Evolutionary conservation across 2,329 filamentous ascomycete species (phyloP).

Genomic region (Cercospora nicotianae): DNA sequence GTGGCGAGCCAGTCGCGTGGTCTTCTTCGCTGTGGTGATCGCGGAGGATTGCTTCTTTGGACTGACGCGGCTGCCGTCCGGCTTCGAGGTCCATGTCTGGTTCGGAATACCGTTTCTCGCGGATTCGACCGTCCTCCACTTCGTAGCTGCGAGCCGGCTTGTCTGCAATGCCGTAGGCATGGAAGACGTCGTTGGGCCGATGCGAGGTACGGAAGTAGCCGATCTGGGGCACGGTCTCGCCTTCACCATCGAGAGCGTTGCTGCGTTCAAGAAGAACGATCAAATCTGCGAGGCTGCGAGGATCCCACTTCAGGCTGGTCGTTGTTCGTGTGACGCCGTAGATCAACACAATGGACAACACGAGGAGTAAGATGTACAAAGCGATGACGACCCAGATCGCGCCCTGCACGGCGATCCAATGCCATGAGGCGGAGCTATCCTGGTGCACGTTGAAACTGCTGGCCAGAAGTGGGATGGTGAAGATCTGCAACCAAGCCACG

Average conservation of each 20-base stretch:
- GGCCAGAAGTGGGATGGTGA: constrained; percentile 79
- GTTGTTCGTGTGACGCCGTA: constrained; percentile 54
- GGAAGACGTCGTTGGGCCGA: constrained; percentile 67
- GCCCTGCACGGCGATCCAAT: constrained; percentile 75
- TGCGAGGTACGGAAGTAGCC: constrained; percentile 80
- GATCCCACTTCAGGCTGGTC: constrained; percentile 83
- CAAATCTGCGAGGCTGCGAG: constrained; percentile 77
- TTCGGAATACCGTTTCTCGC: constrained; percentile 44
- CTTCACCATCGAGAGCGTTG: constrained; percentile 65
- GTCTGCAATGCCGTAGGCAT: constrained; percentile 70
- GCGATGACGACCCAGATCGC: constrained; percentile 76
- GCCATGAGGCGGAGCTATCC: constrained; percentile 62
- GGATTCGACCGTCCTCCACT: constrained; percentile 50
- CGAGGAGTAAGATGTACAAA: constrained; percentile 67
- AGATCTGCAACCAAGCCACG: constrained; percentile 73
- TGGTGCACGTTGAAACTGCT: constrained; percentile 69
- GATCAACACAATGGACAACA: constrained; percentile 59
- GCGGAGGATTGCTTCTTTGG: constrained; percentile 33
- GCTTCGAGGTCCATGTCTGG: constrained; percentile 38
- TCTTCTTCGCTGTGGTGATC: constrained; percentile 13
- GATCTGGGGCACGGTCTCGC: constrained; percentile 62
- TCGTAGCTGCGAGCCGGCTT: constrained; percentile 53
- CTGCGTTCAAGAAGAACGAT: constrained; percentile 75
- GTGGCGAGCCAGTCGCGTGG: constrained; percentile 14
- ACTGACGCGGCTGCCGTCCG: constrained; percentile 47